Evolutionary conservation across 108 stramenopile genomes (phyloP).

Genomic region (Mayamaea pseudoterrestris): DNA sequence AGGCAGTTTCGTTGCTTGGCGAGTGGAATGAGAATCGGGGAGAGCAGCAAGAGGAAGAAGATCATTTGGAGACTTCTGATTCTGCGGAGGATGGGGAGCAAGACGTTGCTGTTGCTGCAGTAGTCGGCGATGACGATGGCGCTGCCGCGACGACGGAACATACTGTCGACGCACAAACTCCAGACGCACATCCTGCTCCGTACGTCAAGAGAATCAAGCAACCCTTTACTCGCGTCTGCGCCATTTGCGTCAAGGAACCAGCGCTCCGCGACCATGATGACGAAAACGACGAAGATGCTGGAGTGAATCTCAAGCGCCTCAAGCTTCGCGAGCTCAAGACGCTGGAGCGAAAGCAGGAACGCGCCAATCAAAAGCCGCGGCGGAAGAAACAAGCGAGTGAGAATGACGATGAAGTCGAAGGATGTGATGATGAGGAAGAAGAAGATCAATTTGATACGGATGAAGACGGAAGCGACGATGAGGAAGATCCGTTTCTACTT

Average conservation of each 20-base stretch:
- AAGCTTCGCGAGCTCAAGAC: conserved; percentile 47
- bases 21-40: conserved; percentile 1
- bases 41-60: conserved; percentile 7
- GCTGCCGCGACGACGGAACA: neutral
- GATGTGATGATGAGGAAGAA: conserved; percentile 7
- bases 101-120: neutral
- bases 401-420: conserved; percentile 8
- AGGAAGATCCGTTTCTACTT: conserved; percentile 68
- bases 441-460: conserved; percentile 8
- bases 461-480: conserved; percentile 23
- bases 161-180: neutral
- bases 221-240: conserved; percentile 35
- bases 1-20: conserved; percentile 37
- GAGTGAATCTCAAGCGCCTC: conserved; percentile 27
- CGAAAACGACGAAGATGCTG: conserved; percentile 18
- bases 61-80: neutral
- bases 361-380: conserved; percentile 10
- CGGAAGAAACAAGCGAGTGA: conserved; percentile 5
- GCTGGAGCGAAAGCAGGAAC: conserved; percentile 43
- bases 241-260: conserved; percentile 60
- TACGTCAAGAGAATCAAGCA: neutral
- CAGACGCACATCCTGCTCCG: conserved; percentile 3
- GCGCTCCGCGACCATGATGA: conserved; percentile 57
- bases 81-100: conserved; percentile 1
- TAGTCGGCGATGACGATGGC: neutral